Conservation (phyloP, 2,329 filamentous ascomycete species). For the Phialemonium atrogriseum region DNA sequence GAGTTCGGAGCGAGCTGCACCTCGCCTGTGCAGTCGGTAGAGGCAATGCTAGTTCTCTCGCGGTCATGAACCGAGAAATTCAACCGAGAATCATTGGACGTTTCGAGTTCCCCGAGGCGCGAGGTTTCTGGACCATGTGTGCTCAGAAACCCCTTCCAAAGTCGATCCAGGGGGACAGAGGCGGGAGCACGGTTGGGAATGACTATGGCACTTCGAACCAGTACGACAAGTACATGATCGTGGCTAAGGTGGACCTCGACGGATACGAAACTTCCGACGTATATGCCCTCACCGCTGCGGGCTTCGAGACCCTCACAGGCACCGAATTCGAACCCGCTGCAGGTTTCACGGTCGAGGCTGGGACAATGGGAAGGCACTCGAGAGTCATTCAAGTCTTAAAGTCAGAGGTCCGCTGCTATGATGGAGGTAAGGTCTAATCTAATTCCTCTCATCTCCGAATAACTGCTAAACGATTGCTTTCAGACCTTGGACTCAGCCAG, state of each 20-base stretch:
- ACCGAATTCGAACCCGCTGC: slow-evolving; percentile 90
- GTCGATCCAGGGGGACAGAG: slow-evolving; percentile 42
- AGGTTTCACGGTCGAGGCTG: slow-evolving; percentile 78
- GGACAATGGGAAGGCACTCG: slow-evolving; percentile 70
- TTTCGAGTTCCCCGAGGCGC: slow-evolving; percentile 64
- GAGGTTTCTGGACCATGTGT: slow-evolving; percentile 73
- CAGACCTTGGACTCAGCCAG: slow-evolving; percentile 79
- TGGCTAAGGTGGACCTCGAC: slow-evolving; percentile 61
- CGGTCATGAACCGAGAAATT: slow-evolving; percentile 70
- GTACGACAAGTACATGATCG: slow-evolving; percentile 74
- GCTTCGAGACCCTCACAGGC: slow-evolving; percentile 66
- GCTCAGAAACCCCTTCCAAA: slow-evolving; percentile 61
- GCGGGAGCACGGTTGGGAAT: slow-evolving; percentile 37
- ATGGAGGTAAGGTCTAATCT: slow-evolving; percentile 57
- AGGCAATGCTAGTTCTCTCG: slow-evolving; percentile 60
- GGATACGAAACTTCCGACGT: slow-evolving; percentile 72
- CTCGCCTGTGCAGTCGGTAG: slow-evolving; percentile 55
- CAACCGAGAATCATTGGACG: slow-evolving; percentile 63
- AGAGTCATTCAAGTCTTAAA: slow-evolving; percentile 82
- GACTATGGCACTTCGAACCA: slow-evolving; percentile 53
- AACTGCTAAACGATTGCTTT: slow-evolving; percentile 10
- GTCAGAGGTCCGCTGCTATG: slow-evolving; percentile 83
- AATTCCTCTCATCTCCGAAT: slow-evolving; percentile 5
- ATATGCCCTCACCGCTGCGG: slow-evolving; percentile 64
- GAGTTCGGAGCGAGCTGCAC: slow-evolving; percentile 48